Conservation (phyloP, 768 basidiomycete species). For the Butyriboletus loyo region DNA sequence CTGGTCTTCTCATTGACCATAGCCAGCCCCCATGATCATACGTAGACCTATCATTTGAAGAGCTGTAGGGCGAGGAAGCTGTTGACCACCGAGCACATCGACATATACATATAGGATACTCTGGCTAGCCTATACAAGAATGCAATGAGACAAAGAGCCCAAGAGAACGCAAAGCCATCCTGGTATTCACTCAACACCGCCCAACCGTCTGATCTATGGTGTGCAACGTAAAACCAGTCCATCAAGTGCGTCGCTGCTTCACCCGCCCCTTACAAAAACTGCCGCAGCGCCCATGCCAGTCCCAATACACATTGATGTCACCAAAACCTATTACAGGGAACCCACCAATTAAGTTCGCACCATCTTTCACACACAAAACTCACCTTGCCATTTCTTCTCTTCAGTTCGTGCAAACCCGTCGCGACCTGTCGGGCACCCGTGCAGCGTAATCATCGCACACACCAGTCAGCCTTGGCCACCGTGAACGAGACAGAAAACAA, state of each 20-base stretch:
- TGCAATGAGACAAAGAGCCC: not conserved
- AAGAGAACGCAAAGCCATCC: not conserved
- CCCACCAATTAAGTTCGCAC: not conserved
- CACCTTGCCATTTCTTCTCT: conserved; percentile 68
- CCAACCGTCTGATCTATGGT: not conserved
- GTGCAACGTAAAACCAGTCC: not conserved
- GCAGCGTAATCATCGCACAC: conserved; percentile 47
- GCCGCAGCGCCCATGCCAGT: conserved; percentile 92
- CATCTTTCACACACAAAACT: not conserved
- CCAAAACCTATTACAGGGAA: conserved; percentile 50
- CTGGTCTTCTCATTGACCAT: too few relatives aligned
- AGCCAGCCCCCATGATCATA: too few relatives aligned
- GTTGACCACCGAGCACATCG: not conserved
- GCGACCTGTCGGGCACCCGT: conserved; percentile 85
- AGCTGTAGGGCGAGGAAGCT: too few relatives aligned
- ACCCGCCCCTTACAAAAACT: conserved; percentile 58
- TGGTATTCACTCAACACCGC: not conserved
- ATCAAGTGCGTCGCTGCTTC: not conserved
- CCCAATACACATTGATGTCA: conserved; percentile 89
- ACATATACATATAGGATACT: not conserved
- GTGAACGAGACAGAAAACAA: not conserved
- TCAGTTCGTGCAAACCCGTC: conserved; percentile 75
- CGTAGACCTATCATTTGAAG: too few relatives aligned
- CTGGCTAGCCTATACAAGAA: not conserved
- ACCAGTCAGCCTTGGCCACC: conserved; percentile 6